These are phyloP conservation scores for Phytophthora europaea DNA, from an alignment of 352 stramenopile species.

Conservation along the genomic window DNA sequence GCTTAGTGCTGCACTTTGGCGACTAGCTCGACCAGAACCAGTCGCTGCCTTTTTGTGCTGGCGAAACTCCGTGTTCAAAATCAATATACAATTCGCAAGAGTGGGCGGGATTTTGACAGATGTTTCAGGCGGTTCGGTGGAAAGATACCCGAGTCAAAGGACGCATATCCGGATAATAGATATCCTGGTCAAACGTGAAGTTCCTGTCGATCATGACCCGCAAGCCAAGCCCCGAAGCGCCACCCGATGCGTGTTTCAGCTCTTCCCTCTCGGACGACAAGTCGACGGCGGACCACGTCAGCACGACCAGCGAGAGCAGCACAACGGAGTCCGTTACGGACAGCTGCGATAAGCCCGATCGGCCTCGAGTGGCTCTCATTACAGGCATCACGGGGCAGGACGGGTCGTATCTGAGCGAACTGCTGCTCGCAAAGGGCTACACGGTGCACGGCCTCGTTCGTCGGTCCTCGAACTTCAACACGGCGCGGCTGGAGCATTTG, in stretches of 20 bases:
- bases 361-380: constrained; percentile 90
- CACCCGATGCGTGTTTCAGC: neutral
- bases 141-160: constrained; percentile 37
- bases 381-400: constrained; percentile 99
- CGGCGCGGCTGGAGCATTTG: constrained; percentile 97
- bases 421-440: constrained; percentile 98
- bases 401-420: constrained; percentile 98
- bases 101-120: neutral
- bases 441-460: constrained; percentile 96
- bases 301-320: constrained; percentile 29
- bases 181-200: constrained; percentile 25
- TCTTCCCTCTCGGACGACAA: constrained; percentile 11
- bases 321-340: neutral
- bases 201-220: constrained; percentile 17
- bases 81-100: constrained; percentile 2
- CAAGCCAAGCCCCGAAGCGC: constrained; percentile 1
- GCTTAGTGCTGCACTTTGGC: neutral
- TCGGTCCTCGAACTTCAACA: constrained; percentile 99
- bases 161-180: neutral
- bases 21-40: constrained; percentile 5
- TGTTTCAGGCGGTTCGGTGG: constrained; percentile 22
- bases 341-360: constrained; percentile 9
- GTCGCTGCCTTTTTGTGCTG: neutral
- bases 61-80: constrained; percentile 6
- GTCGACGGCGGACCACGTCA: constrained; percentile 24